Percentiles rank a stretch among this genome's conserved stretches.
Conservation (phyloP, 2,329 filamentous ascomycete species). For the Aspergillus sp. region DNA sequence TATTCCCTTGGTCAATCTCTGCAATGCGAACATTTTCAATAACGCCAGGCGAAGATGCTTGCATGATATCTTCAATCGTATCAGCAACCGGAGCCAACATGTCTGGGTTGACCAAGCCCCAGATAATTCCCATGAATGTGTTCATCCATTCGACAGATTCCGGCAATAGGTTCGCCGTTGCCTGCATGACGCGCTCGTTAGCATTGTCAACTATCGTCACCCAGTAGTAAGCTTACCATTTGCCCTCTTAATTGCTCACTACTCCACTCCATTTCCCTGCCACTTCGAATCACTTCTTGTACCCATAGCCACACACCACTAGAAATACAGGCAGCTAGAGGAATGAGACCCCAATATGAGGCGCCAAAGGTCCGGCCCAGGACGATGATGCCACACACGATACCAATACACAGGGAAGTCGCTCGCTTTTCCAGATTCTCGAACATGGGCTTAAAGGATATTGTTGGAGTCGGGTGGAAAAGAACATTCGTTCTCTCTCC, state of each 20-base stretch:
- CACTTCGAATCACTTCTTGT: slow-evolving; percentile 80
- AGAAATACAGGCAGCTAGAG: slow-evolving; percentile 67
- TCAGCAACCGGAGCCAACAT: slow-evolving; percentile 94
- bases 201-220: background rate
- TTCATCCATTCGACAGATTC: slow-evolving; percentile 98
- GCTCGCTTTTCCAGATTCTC: slow-evolving; percentile 71
- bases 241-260: slow-evolving; percentile 82
- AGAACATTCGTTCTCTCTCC: slow-evolving; percentile 96
- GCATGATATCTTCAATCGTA: slow-evolving; percentile 93
- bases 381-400: slow-evolving; percentile 72
- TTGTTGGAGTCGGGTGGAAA: slow-evolving; percentile 88
- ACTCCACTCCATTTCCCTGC: slow-evolving; percentile 81
- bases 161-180: slow-evolving; percentile 83
- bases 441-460: slow-evolving; percentile 90
- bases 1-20: slow-evolving; percentile 90
- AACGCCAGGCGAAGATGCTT: slow-evolving; percentile 83
- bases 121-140: slow-evolving; percentile 76
- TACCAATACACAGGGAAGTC: slow-evolving; percentile 66
- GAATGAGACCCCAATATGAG: slow-evolving; percentile 71
- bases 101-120: slow-evolving; percentile 91
- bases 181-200: slow-evolving; percentile 40
- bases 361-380: slow-evolving; percentile 79
- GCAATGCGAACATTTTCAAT: slow-evolving; percentile 95
- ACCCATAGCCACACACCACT: slow-evolving; percentile 86
- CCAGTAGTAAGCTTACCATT: slow-evolving; percentile 52